Evolutionary conservation across 1,284 basidiomycete genomes (phyloP), one percentile per base, ranked within the genome.

Genomic region (Apiotrichum sp.): DNA sequence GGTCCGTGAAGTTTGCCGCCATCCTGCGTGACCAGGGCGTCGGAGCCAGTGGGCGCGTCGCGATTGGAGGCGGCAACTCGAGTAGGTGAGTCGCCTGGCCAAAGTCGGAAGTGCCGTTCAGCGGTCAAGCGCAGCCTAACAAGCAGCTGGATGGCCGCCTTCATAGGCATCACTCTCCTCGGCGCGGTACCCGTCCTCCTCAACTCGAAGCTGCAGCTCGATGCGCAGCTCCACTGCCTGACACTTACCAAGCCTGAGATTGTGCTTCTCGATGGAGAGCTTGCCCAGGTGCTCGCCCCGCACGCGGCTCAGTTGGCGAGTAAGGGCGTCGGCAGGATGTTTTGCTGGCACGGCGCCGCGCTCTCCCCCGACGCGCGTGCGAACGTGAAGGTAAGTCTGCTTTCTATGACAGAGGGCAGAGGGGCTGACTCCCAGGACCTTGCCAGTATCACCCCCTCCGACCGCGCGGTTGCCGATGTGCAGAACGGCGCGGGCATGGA

Each of bases 141-240:
- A 22, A 22, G 9, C 45, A 47, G 38, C 6, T 73, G 68, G 66
- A 57, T 71, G 7, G 56, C 66, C 1, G 45, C 62, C 1, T 73
- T 67, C 47, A 48, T 67, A 10, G 71, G 69, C 6, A 53, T 52
- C 0, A 67, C 70, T 35, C 60, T 71, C 38, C 63, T 73, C 33
- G 71, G 68, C 4, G 71, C 63, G 2, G 61, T 73, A 2, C 52
- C 66, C 0, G 67, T 73, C 4, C 63, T 61, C 16, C 56, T 74
- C 13, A 74, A 74, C 55, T 63, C 67, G 10, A 71, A 68, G 62
- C 58, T 74, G 68, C 49, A 48, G 40, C 10, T 43, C 14, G 65
- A 69, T 14, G 53, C 50, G 8, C 47, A 57, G 11, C 39, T 69
- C 10, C 68, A 71, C 51, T 68, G 67, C 45, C 54, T 74, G n/a